A percentile compares a stretch with the other conserved stretches of the same genome.
Evolutionary conservation across 495 filamentous ascomycete genomes (phyloP).

Genomic region (Cudoniella acicularis): DNA sequence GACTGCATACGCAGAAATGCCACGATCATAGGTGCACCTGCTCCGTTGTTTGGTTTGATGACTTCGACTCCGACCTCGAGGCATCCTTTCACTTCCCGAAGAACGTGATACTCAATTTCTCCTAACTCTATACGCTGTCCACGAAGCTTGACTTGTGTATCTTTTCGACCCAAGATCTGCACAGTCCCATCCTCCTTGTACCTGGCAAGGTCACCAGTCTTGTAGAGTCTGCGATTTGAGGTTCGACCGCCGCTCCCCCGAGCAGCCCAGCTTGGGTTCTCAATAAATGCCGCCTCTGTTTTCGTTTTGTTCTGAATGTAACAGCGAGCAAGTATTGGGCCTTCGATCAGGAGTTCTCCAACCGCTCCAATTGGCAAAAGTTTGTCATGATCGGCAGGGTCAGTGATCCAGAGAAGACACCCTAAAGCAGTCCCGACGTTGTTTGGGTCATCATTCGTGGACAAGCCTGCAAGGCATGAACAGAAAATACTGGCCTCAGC

Average conservation of each 20-base stretch:
- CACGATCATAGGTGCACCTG: no score
- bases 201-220: constrained; percentile 54
- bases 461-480: not conserved
- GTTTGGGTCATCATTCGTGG: not conserved
- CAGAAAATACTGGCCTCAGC: constrained; percentile 21
- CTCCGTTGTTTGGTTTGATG: no score
- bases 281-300: constrained; percentile 25
- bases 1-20: no score
- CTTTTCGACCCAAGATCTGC: constrained; percentile 17
- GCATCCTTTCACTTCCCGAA: no score
- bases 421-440: constrained; percentile 34
- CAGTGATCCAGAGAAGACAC: constrained; percentile 50
- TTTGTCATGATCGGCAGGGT: constrained; percentile 44
- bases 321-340: constrained; percentile 44
- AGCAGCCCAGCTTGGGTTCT: constrained; percentile 15
- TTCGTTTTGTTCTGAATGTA: constrained; percentile 35
- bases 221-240: constrained; percentile 39
- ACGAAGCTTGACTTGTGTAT: constrained; percentile 27
- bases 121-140: constrained; percentile 28
- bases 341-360: constrained; percentile 62
- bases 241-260: no score
- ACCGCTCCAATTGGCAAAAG: constrained; percentile 53
- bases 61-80: no score
- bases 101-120: constrained; percentile 20
- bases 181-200: constrained; percentile 48